Evolutionary conservation across 495 filamentous ascomycete species (phyloP).

Genomic region (Aspergillus campestris): DNA sequence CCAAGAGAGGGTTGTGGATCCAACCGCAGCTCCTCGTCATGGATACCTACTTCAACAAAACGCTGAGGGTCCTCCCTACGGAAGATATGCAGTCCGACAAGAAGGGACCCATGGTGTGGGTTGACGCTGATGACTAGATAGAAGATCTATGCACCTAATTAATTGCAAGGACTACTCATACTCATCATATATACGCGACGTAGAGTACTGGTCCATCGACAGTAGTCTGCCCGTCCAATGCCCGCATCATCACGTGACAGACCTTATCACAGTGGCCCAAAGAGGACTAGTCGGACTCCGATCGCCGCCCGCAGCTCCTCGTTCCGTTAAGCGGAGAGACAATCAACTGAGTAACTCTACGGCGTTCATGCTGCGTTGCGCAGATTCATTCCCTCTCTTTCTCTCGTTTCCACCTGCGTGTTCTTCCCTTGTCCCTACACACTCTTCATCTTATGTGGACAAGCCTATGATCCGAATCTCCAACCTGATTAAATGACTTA

Average conservation of each 20-base stretch:
- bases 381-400: neutral
- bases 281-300: constrained; percentile 26
- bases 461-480: too few species aligned
- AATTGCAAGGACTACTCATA: neutral
- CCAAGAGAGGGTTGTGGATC: constrained; percentile 59
- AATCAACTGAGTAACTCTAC: neutral
- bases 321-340: constrained; percentile 19
- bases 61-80: constrained; percentile 59
- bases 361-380: too few species aligned
- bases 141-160: neutral
- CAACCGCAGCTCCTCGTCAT: constrained; percentile 64
- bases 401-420: neutral
- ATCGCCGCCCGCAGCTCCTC: constrained; percentile 22
- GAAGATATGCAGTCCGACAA: constrained; percentile 69
- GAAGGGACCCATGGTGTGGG: constrained; percentile 64
- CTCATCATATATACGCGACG: too few species aligned
- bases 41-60: constrained; percentile 87
- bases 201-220: too few species aligned
- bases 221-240: too few species aligned
- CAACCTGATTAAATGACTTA: too few species aligned
- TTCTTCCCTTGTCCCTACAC: too few species aligned
- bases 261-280: constrained; percentile 26
- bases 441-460: too few species aligned
- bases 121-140: constrained; percentile 39
- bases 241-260: constrained; percentile 16